Evolutionary conservation across 495 filamentous ascomycete species (phyloP).

Genomic region (Hypoxylon subgilvum): DNA sequence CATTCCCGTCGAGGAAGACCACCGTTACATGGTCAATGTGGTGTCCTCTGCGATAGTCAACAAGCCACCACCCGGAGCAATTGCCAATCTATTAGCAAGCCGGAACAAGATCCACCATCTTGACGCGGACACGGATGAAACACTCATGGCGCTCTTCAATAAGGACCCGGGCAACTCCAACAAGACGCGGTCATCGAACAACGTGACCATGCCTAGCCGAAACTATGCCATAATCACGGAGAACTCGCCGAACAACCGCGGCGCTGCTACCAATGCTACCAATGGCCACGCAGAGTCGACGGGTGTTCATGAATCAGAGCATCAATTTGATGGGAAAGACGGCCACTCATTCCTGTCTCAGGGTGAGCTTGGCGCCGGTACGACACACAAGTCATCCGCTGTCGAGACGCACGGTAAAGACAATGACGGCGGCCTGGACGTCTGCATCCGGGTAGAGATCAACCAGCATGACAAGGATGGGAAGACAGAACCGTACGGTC

Average conservation of each 20-base stretch:
- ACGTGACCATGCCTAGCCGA: constrained; percentile 86
- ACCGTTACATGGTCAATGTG: constrained; percentile 92
- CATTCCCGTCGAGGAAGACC: constrained; percentile 80
- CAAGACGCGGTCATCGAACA: constrained; percentile 73
- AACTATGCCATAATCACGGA: constrained; percentile 89
- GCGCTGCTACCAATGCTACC: constrained; percentile 20
- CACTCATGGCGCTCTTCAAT: constrained; percentile 83
- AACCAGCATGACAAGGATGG: constrained; percentile 69
- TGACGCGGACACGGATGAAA: constrained; percentile 85
- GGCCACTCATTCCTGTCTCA: constrained; percentile 67
- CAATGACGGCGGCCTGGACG: constrained; percentile 68
- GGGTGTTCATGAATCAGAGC: constrained; percentile 6
- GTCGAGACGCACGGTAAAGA: constrained; percentile 57
- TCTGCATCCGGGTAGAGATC: constrained; percentile 72
- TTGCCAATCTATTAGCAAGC: constrained; percentile 84
- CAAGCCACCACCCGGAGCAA: constrained; percentile 84
- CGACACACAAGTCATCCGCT: constrained; percentile 66
- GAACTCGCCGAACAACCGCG: constrained; percentile 53
- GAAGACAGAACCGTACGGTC: constrained; percentile 69
- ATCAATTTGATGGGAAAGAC: constrained; percentile 54
- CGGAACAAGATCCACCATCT: constrained; percentile 93
- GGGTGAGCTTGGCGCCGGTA: constrained; percentile 70
- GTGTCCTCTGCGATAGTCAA: constrained; percentile 92
- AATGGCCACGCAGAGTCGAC: constrained; percentile 15
- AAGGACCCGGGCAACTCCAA: constrained; percentile 73